Conservation (phyloP, 257 asterid species). For the Petunia secreta region DNA sequence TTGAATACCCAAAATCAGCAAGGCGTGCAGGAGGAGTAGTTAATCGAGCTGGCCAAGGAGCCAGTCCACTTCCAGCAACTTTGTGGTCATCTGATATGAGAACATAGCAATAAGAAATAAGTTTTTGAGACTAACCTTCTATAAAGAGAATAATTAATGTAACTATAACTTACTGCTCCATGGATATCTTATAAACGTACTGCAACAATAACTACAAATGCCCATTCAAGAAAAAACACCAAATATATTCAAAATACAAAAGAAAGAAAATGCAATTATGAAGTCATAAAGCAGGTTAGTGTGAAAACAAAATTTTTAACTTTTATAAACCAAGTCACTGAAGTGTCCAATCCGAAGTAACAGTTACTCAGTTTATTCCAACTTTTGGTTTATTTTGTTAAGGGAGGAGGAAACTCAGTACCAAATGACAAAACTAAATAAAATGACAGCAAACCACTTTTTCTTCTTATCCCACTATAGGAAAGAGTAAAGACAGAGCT, state of each 20-base stretch:
- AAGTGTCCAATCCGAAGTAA: too few species aligned
- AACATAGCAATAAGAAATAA: conserved; percentile 25
- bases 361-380: too few species aligned
- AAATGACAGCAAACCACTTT: too few species aligned
- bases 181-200: background rate
- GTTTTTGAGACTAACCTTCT: background rate
- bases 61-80: conserved; percentile 79
- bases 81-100: conserved; percentile 76
- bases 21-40: conserved; percentile 91
- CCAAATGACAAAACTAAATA: too few species aligned
- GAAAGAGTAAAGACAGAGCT: too few species aligned
- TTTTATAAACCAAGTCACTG: too few species aligned
- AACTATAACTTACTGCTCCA: background rate
- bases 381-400: too few species aligned
- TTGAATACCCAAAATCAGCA: conserved; percentile 91
- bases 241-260: background rate
- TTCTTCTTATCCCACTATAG: too few species aligned
- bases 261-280: background rate
- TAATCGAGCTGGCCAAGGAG: conserved; percentile 94
- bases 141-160: background rate
- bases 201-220: background rate
- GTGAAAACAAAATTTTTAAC: background rate
- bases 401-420: too few species aligned
- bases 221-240: background rate
- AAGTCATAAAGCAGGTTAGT: background rate